phyloP scores from a whole-genome alignment of 805 yeast species.

The Dipodascus albidus region DNA sequence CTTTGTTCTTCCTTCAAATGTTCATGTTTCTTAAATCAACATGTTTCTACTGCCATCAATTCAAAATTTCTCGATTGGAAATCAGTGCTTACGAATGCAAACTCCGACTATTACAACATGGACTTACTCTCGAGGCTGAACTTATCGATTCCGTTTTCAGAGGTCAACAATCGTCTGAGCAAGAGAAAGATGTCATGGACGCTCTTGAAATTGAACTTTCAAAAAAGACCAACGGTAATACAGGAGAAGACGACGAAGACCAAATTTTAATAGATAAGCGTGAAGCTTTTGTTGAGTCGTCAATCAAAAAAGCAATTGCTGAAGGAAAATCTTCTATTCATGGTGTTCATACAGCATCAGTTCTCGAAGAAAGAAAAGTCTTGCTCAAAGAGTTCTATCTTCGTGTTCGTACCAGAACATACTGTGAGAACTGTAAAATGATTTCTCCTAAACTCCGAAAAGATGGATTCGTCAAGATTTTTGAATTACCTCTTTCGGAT shows the following conservation, averaged over 20 bases:
- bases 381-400: constrained; percentile 61
- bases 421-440: constrained; percentile 95
- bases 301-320: constrained; percentile 60
- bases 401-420: constrained; percentile 60
- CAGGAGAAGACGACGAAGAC: constrained; percentile 25
- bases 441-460: constrained; percentile 88
- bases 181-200: constrained; percentile 33
- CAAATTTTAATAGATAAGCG: constrained; percentile 41
- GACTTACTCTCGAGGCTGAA: constrained; percentile 67
- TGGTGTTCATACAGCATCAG: constrained; percentile 75
- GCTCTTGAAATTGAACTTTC: constrained; percentile 37
- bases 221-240: constrained; percentile 13
- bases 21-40: constrained; percentile 72
- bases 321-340: constrained; percentile 58
- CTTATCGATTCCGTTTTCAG: constrained; percentile 54
- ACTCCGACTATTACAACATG: constrained; percentile 74
- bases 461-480: constrained; percentile 87
- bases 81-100: constrained; percentile 69
- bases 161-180: constrained; percentile 23
- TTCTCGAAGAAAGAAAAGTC: constrained; percentile 75
- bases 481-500: constrained; percentile 75
- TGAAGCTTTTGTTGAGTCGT: constrained; percentile 55
- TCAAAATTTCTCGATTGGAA: constrained; percentile 58
- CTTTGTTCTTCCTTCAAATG: constrained; percentile 85
- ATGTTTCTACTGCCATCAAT: constrained; percentile 84